Evolutionary conservation across 1,139 yeast species (phyloP).

Genomic region (Taiozyma sp.): DNA sequence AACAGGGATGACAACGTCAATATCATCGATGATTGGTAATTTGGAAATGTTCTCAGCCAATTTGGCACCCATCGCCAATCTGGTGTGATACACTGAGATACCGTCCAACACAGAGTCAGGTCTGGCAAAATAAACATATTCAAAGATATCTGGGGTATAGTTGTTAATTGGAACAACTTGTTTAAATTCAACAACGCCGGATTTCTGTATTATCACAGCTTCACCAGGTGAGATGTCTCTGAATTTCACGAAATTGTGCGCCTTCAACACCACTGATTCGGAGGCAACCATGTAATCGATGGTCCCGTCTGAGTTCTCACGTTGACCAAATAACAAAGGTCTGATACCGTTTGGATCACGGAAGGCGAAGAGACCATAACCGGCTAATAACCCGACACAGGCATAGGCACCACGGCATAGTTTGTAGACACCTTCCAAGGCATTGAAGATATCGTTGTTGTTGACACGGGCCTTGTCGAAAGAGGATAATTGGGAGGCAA

Average conservation of each 20-base stretch:
- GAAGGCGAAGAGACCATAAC: conserved; percentile 92
- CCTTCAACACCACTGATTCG: conserved; percentile 90
- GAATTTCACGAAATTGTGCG: conserved; percentile 81
- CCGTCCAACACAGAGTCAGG: conserved; percentile 97
- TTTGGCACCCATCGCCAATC: conserved; percentile 92
- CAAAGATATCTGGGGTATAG: conserved; percentile 94
- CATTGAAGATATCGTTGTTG: conserved; percentile 82
- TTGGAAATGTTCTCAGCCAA: conserved; percentile 63
- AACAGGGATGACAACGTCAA: conserved; percentile 96
- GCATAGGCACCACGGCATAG: conserved; percentile 94
- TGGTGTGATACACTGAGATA: conserved; percentile 85
- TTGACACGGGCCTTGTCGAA: conserved; percentile 92
- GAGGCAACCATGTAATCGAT: conserved; percentile 93
- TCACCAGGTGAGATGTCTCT: conserved; percentile 92
- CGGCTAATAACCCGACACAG: conserved; percentile 92
- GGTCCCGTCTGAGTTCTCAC: conserved; percentile 64
- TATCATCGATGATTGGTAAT: conserved; percentile 45
- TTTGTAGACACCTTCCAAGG: conserved; percentile 76
- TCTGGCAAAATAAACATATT: conserved; percentile 96
- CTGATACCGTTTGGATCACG: conserved; percentile 97
- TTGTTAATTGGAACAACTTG: conserved; percentile 79
- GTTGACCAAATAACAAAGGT: conserved; percentile 83
- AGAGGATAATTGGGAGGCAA: conserved; percentile 88
- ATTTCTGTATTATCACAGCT: conserved; percentile 88
- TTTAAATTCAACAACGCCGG: conserved; percentile 65